Evolutionary conservation across 2,329 filamentous ascomycete genomes (phyloP).

Genomic region (Colletotrichum sp.): DNA sequence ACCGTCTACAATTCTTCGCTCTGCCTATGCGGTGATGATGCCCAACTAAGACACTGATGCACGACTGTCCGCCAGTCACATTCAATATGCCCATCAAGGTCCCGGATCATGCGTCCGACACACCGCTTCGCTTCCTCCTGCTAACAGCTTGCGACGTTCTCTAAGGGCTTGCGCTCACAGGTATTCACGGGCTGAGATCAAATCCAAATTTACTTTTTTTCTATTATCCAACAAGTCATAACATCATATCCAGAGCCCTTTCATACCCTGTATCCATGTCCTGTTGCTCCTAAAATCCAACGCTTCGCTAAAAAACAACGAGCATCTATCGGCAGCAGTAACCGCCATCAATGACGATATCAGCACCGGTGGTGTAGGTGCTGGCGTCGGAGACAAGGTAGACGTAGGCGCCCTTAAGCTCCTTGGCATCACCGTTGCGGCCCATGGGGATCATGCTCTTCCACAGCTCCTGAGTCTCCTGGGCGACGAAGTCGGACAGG

Average conservation of each 20-base stretch:
- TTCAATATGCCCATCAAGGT: background rate
- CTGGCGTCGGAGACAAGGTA: constrained; percentile 79
- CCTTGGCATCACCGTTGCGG: constrained; percentile 69
- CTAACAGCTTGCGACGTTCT: background rate
- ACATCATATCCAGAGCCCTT: constrained; percentile 11
- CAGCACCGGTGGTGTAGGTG: constrained; percentile 75
- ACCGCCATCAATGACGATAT: constrained; percentile 75
- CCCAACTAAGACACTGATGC: background rate
- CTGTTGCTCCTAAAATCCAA: background rate
- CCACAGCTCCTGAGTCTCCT: constrained; percentile 75
- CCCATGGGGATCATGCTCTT: constrained; percentile 77
- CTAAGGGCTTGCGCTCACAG: background rate
- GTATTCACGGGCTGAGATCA: background rate
- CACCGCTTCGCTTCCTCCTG: background rate
- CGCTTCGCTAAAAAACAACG: background rate
- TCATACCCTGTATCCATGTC: background rate
- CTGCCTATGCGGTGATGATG: background rate
- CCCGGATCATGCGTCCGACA: background rate
- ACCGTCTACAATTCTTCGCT: background rate
- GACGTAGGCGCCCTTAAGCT: constrained; percentile 80
- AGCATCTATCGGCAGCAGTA: constrained; percentile 56
- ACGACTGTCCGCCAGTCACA: background rate
- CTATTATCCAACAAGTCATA: background rate
- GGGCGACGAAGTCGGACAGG: constrained; percentile 68
- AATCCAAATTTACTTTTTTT: background rate